phyloP scores from a whole-genome alignment of 176 grass and related monocot genomes.

The Chrysopogon serrulatus region DNA sequence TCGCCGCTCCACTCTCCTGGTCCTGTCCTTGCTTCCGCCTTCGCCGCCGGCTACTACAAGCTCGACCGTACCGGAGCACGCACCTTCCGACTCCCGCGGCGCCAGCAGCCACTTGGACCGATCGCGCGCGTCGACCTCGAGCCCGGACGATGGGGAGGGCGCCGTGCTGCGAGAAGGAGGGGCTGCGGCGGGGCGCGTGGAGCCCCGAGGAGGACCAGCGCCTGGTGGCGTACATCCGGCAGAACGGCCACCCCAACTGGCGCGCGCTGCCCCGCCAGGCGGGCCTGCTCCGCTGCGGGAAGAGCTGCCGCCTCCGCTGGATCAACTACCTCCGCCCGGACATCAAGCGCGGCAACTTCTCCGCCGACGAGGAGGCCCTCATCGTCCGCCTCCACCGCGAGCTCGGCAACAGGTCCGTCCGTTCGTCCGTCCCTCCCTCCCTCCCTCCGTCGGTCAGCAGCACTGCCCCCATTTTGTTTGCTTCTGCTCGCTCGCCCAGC shows the following conservation, averaged over 20 bases:
- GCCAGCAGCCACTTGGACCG: not conserved
- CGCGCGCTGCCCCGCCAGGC: constrained; percentile 52
- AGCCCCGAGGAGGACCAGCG: constrained; percentile 51
- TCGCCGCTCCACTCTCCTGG: not conserved
- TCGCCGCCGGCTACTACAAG: not conserved
- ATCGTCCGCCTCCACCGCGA: constrained; percentile 40
- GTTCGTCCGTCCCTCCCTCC: not conserved
- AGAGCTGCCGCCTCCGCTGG: constrained; percentile 62
- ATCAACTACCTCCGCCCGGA: constrained; percentile 70
- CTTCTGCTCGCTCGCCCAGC: not conserved
- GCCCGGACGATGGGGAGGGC: constrained; percentile 29
- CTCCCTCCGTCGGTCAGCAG: no score
- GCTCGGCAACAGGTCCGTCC: constrained; percentile 45
- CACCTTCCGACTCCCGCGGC: no score
- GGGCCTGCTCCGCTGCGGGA: constrained; percentile 51
- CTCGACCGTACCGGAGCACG: no score
- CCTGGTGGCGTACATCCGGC: constrained; percentile 37
- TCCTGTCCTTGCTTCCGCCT: no score
- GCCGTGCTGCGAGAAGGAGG: constrained; percentile 63
- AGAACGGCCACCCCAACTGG: constrained; percentile 60
- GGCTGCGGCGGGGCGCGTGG: constrained; percentile 50
- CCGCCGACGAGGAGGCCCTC: constrained; percentile 49
- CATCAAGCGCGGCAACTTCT: constrained; percentile 68
- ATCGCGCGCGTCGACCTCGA: not conserved
- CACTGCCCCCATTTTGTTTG: no score